These are phyloP conservation scores for Bruguiera parviflora DNA, from an alignment of 345 rosid genomes.

Conservation along the genomic window DNA sequence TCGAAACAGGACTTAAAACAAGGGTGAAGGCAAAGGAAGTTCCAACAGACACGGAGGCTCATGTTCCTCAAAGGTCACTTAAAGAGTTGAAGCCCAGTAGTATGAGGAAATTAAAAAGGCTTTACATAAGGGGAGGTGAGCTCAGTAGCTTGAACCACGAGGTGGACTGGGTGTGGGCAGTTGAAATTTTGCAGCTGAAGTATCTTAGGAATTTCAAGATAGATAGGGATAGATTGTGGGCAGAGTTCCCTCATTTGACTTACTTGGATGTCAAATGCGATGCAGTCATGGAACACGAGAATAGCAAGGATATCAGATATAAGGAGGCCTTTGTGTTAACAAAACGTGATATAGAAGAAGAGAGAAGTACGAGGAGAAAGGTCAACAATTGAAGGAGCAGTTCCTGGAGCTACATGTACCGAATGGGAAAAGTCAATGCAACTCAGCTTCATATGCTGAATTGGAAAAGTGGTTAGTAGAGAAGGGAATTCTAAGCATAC, in stretches of 20 bases:
- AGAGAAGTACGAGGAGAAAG: no score
- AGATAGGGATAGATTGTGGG: not conserved
- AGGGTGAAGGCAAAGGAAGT: no score
- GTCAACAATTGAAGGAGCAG: no score
- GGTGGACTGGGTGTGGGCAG: not conserved
- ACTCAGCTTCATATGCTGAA: no score
- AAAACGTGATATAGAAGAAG: not conserved
- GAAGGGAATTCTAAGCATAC: no score
- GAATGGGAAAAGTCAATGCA: no score
- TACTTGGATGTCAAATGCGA: conserved; percentile 1
- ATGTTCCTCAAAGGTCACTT: not conserved
- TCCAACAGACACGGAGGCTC: no score
- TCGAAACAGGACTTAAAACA: no score
- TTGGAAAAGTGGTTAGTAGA: no score
- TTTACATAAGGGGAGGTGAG: conserved; percentile 1
- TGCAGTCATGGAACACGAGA: not conserved
- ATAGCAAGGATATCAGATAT: not conserved
- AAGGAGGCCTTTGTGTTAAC: conserved; percentile 1
- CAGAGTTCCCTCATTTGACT: not conserved
- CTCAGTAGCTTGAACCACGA: not conserved
- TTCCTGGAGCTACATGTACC: no score
- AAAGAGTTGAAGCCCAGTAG: not conserved
- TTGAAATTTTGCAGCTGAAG: conserved; percentile 1
- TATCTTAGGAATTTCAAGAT: not conserved
- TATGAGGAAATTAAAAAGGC: not conserved